Conservation (phyloP, 2,329 filamentous ascomycete genomes). For the Sclerotinia minor region DNA sequence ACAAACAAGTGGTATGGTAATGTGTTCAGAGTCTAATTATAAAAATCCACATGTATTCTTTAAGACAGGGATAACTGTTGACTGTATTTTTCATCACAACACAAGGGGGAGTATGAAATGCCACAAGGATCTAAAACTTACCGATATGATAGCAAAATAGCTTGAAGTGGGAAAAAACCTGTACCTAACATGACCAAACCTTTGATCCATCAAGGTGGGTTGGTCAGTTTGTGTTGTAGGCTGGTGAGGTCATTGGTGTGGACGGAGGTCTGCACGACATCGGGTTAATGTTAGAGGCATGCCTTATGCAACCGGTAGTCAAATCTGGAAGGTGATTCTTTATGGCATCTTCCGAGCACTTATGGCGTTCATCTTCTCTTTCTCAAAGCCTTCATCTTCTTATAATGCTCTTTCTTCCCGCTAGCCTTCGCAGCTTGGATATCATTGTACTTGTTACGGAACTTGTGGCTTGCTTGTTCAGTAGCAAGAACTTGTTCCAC, state of each 20-base stretch:
- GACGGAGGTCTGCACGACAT: background rate
- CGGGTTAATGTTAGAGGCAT: background rate
- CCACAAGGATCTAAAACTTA: constrained; percentile 13
- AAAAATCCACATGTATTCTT: constrained; percentile 26
- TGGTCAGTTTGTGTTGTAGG: background rate
- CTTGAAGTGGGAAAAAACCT: background rate
- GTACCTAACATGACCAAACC: background rate
- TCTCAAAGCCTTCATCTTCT: constrained; percentile 61
- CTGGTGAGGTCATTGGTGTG: background rate
- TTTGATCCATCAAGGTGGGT: background rate
- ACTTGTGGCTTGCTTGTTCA: constrained; percentile 66
- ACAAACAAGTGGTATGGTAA: background rate
- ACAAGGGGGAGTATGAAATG: background rate
- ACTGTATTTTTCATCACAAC: constrained; percentile 26
- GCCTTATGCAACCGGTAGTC: background rate
- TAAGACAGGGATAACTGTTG: constrained; percentile 28
- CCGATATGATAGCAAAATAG: constrained; percentile 8
- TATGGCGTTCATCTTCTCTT: constrained; percentile 28
- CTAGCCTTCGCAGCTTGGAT: constrained; percentile 81
- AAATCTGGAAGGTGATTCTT: background rate
- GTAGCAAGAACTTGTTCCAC: constrained; percentile 78
- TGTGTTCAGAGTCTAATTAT: constrained; percentile 27
- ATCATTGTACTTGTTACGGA: constrained; percentile 83
- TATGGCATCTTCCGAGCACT: constrained; percentile 4
- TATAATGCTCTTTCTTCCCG: constrained; percentile 88